Evolutionary conservation across 139 green algal species (phyloP), one percentile per base, ranked within the genome.

Genomic region (Chlamydomonas applanata): DNA sequence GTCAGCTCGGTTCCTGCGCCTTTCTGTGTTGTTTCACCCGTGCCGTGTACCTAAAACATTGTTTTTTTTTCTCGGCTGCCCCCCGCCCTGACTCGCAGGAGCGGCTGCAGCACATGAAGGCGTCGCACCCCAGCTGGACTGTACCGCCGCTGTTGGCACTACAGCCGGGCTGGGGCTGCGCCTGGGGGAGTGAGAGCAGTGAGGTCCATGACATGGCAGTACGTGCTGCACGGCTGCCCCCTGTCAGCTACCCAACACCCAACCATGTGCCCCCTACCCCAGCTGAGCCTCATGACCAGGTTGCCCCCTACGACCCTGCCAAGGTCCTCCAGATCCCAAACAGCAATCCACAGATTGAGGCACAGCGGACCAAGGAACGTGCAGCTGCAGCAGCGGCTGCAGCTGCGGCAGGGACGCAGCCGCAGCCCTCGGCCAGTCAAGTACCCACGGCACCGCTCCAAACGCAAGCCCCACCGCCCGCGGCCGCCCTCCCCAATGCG

Each of bases 231-330:
- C 27, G 20, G n/a, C 53, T 59, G 25, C 69, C 69, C 20, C 24
- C 69, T 4, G 69, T 64, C 25, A 65, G 45, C 33, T 75, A 75
- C 53, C 69, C 69, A 5, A 75, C 69, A 9, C 46, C 52, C 27
- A 49, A 14, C 20, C 69, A 75, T 35, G 69, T 75, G 5, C 69
- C 69, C 7, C 69, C 69, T 25, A 66, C 53, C 7, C 69, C 69
- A 3, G 27, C 53, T 11, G 69, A 75, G 53, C 33, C 69, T 20
- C 25, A n/a, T 32, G 24, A 71, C 35, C 16, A 62, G 54, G 54
- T 33, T 16, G 54, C 54, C 16, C 54, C 54, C 11, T 62, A 62
- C 16, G 54, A 62, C 54, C 54, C 54, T n/a, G 16, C 11, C 54
- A 20, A 33, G 4, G 54, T 62, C 13, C 54, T 24, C 29, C 16